A percentile compares a stretch with the other conserved stretches of the same genome.
Conservation (phyloP, 768 basidiomycete species). For the Serendipita vermifera region DNA sequence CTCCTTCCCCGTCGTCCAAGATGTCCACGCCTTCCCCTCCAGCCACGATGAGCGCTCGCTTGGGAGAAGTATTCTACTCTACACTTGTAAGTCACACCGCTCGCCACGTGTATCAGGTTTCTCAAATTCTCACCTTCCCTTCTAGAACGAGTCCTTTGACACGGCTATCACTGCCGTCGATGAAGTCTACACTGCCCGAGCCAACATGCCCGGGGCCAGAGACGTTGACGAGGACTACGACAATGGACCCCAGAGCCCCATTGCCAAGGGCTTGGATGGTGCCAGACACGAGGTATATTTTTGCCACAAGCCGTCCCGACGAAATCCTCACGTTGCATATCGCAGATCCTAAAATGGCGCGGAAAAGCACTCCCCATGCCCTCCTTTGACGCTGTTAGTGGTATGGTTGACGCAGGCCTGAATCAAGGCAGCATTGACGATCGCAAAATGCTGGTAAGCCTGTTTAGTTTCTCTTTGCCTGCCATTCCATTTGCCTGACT, state of each 20-base stretch:
- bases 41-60: background rate
- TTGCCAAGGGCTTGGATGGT: conserved; percentile 5
- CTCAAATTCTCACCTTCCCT: background rate
- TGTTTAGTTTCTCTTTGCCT: background rate
- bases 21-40: background rate
- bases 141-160: conserved; percentile 4
- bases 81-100: background rate
- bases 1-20: too few species aligned
- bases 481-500: background rate
- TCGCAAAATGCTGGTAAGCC: conserved; percentile 61
- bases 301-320: background rate
- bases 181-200: background rate
- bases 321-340: background rate
- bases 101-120: background rate
- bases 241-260: conserved; percentile 3
- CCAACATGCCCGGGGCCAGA: conserved; percentile 4
- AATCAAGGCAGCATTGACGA: conserved; percentile 44
- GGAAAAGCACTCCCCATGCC: background rate
- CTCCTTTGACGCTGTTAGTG: background rate
- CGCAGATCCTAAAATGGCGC: conserved; percentile 4
- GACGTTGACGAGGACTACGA: conserved; percentile 9
- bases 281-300: background rate
- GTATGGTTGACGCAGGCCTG: conserved; percentile 12
- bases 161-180: conserved; percentile 5
- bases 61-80: background rate